These are phyloP conservation scores for Rhizopogon vulgaris DNA, from an alignment of 768 basidiomycete genomes.

Conservation along the genomic window DNA sequence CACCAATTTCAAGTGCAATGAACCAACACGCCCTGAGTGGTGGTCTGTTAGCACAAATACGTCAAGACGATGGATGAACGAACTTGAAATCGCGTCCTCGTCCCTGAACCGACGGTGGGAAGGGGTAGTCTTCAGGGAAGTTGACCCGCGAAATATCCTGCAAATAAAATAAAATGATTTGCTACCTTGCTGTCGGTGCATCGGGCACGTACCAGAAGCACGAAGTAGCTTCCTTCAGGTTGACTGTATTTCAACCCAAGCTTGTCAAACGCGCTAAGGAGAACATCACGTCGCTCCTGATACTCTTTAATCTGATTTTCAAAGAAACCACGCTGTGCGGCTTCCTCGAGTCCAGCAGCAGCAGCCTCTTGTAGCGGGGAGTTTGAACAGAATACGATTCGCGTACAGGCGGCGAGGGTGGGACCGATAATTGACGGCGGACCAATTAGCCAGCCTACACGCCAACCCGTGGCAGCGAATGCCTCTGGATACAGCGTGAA, in stretches of 20 bases:
- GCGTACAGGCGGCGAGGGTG: slow-evolving; percentile 83
- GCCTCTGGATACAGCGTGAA: slow-evolving; percentile 53
- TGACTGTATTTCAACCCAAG: slow-evolving; percentile 80
- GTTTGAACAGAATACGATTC: slow-evolving; percentile 94
- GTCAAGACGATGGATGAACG: slow-evolving; percentile 9
- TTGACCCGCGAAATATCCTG: slow-evolving; percentile 74
- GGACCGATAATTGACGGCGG: slow-evolving; percentile 78
- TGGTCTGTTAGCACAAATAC: slow-evolving; percentile 8
- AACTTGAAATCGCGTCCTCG: slow-evolving; percentile 86
- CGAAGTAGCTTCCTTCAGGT: slow-evolving; percentile 89
- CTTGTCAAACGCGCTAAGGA: slow-evolving; percentile 74
- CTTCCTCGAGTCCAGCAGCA: slow-evolving; percentile 84
- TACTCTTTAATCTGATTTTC: slow-evolving; percentile 73
- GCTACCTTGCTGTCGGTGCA: neutral
- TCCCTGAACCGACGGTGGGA: slow-evolving; percentile 68
- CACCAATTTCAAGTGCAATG: slow-evolving; percentile 83
- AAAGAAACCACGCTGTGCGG: slow-evolving; percentile 67
- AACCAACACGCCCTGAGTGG: slow-evolving; percentile 83
- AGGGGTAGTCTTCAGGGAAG: slow-evolving; percentile 81
- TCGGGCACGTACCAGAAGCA: slow-evolving; percentile 60
- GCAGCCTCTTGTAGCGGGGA: slow-evolving; percentile 94
- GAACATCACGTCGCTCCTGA: slow-evolving; percentile 66
- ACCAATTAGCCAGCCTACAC: slow-evolving; percentile 94
- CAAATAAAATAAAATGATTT: neutral
- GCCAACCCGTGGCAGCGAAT: slow-evolving; percentile 97